phyloP scores from a whole-genome alignment of 441 rosid genomes.

The Bocquillonia castaneifolia region DNA sequence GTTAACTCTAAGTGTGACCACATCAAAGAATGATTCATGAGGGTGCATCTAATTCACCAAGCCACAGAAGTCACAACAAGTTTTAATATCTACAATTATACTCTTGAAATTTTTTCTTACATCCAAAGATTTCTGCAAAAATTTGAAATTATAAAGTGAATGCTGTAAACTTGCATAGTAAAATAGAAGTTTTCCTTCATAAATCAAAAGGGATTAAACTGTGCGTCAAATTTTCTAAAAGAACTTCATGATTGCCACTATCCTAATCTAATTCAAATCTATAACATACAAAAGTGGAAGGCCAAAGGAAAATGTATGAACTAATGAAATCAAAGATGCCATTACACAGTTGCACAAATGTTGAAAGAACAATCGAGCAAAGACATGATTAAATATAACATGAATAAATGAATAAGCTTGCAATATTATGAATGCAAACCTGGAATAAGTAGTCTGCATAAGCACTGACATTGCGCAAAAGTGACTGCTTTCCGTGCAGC shows the following conservation, averaged over 20 bases:
- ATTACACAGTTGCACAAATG: background rate
- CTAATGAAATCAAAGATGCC: background rate
- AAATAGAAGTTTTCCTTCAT: background rate
- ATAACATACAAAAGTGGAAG: background rate
- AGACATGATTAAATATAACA: background rate
- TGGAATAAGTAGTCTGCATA: constrained; percentile 61
- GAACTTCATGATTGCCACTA: background rate
- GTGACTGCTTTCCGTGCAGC: constrained; percentile 44
- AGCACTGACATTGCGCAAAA: constrained; percentile 46
- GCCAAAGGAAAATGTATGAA: too few relatives aligned
- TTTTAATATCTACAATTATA: background rate
- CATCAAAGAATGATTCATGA: background rate
- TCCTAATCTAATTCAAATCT: background rate
- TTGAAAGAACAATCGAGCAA: background rate
- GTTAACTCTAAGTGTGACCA: background rate
- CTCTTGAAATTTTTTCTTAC: background rate
- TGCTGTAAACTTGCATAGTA: background rate
- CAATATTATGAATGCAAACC: constrained; percentile 36
- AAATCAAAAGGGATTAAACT: background rate
- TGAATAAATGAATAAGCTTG: background rate
- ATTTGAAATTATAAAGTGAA: background rate
- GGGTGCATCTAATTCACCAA: background rate
- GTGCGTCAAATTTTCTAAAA: background rate
- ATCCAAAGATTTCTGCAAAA: background rate
- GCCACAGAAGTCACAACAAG: background rate